Evolutionary conservation across 768 basidiomycete species (phyloP).

Genomic region (Thelephora aurantiotincta): DNA sequence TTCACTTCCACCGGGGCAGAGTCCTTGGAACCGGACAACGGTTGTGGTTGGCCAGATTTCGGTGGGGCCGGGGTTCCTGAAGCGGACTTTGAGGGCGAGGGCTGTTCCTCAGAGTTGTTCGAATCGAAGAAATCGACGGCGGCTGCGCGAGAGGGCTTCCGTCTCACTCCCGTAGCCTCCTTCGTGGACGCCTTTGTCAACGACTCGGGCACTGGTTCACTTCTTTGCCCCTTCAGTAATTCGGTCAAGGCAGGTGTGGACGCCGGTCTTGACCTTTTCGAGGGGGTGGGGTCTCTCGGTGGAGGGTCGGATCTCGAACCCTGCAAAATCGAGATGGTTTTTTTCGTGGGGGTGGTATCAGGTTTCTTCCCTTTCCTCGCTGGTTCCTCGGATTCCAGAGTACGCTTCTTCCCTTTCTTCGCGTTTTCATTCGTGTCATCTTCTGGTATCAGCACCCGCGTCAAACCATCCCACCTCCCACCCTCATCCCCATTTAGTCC

Average conservation of each 20-base stretch:
- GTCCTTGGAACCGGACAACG: neutral
- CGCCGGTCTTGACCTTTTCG: neutral
- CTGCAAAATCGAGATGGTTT: too few relatives aligned
- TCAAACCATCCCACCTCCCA: constrained; percentile 45
- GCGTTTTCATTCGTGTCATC: constrained; percentile 11
- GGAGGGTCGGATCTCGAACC: neutral
- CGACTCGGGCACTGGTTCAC: neutral
- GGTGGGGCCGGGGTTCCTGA: neutral
- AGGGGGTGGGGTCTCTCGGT: neutral
- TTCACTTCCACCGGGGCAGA: neutral
- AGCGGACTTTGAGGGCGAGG: neutral
- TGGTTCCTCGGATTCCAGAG: neutral
- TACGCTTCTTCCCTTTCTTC: constrained; percentile 6
- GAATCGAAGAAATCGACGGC: neutral
- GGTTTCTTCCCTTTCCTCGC: neutral
- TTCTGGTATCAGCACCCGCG: constrained; percentile 10
- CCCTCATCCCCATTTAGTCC: constrained; percentile 45
- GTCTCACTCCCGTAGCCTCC: neutral
- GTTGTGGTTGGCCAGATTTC: neutral
- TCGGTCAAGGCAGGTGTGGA: neutral
- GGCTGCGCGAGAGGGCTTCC: neutral
- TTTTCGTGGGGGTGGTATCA: neutral
- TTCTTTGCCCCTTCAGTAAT: neutral
- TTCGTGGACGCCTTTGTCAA: neutral
- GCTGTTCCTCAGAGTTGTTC: neutral